Conservation (phyloP, 257 asterid species). For the Ocimum tenuiflorum region DNA sequence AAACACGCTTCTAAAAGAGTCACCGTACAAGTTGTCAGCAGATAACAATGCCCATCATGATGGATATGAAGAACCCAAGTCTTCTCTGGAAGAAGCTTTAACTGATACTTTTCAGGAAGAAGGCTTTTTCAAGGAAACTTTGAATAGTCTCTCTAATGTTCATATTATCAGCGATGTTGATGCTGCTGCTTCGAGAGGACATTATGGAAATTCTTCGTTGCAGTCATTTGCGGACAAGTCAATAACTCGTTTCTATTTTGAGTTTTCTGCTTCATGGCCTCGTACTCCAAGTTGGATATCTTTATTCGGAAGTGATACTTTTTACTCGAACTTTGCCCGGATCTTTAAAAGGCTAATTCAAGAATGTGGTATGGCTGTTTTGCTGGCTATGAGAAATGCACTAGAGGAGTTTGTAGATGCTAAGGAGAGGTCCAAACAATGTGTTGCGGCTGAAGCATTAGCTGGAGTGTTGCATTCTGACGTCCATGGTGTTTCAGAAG, state of each 20-base stretch:
- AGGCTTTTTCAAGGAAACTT: slow-evolving; percentile 70
- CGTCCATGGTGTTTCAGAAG: slow-evolving; percentile 74
- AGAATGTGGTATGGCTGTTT: slow-evolving; percentile 92
- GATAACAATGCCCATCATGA: slow-evolving; percentile 29
- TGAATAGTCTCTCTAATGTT: slow-evolving; percentile 84
- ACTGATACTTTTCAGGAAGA: slow-evolving; percentile 80
- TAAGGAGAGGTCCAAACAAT: slow-evolving; percentile 91
- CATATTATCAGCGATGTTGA: slow-evolving; percentile 77
- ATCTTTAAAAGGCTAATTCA: slow-evolving; percentile 87
- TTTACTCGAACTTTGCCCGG: slow-evolving; percentile 82
- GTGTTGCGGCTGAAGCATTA: slow-evolving; percentile 98
- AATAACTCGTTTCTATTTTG: slow-evolving; percentile 85
- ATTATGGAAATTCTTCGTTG: slow-evolving; percentile 62
- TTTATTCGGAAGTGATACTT: slow-evolving; percentile 70
- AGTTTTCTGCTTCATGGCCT: slow-evolving; percentile 98
- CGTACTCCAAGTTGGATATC: slow-evolving; percentile 98
- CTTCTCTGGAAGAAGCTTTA: slow-evolving; percentile 83
- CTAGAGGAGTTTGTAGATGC: slow-evolving; percentile 73
- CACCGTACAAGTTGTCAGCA: slow-evolving; percentile 69
- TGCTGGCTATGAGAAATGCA: slow-evolving; percentile 58
- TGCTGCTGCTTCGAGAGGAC: slow-evolving; percentile 66
- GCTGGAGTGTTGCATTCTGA: slow-evolving; percentile 97
- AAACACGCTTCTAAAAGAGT: slow-evolving; percentile 85
- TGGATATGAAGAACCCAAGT: slow-evolving; percentile 43
- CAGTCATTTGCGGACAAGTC: slow-evolving; percentile 94